Conservation (phyloP, 371 early-diverging fungal species). For the Mortierella sp. region DNA sequence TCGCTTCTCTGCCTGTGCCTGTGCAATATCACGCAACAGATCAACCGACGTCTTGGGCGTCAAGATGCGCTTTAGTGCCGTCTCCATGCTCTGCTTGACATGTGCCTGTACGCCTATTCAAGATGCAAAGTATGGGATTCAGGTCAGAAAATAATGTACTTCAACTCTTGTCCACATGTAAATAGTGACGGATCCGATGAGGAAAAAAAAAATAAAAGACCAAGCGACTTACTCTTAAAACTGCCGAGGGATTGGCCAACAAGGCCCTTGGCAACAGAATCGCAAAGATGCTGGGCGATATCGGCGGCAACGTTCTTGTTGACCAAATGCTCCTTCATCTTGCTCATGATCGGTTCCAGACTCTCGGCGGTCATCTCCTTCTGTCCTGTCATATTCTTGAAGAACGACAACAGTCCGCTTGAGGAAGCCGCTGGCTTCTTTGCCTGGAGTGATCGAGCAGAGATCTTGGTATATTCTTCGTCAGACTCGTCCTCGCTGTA, state of each 20-base stretch:
- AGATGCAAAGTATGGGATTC: background rate
- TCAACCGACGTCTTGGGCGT: conserved; percentile 96
- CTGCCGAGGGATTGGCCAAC: conserved; percentile 85
- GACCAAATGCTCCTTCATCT: conserved; percentile 93
- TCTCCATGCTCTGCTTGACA: conserved; percentile 87
- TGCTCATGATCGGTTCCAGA: conserved; percentile 78
- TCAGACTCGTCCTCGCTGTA: conserved; percentile 58
- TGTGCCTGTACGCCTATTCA: conserved; percentile 69
- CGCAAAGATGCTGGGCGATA: conserved; percentile 89
- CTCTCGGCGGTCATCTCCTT: conserved; percentile 75
- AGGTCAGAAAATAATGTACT: background rate
- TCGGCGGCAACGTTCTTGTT: conserved; percentile 96
- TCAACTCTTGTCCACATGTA: background rate
- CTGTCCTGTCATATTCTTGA: conserved; percentile 78
- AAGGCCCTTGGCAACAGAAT: conserved; percentile 82
- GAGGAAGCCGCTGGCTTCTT: conserved; percentile 38
- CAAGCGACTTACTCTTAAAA: conserved; percentile 74
- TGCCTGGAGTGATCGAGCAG: conserved; percentile 50
- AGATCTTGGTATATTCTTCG: conserved; percentile 51
- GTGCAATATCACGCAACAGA: conserved; percentile 92
- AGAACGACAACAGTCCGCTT: conserved; percentile 74
- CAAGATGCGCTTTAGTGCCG: conserved; percentile 88
- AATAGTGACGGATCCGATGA: background rate
- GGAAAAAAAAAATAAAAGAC: background rate
- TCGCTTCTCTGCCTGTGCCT: conserved; percentile 77